Evolutionary conservation across 2,329 filamentous ascomycete species (phyloP).

Genomic region (Sarocladiaceae sp.): DNA sequence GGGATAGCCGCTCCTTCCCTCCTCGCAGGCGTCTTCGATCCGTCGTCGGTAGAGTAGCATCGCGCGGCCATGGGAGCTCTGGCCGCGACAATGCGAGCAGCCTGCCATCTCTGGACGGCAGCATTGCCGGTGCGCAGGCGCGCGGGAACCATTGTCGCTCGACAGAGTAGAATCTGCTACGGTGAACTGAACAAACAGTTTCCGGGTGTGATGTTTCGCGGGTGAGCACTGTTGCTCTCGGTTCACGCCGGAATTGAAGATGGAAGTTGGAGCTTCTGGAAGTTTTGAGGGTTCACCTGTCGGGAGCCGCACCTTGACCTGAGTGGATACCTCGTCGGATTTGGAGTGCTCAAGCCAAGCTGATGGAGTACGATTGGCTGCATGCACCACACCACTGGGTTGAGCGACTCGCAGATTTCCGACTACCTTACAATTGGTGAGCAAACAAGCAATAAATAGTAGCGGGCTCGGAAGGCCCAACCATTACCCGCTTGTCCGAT

Average conservation of each 20-base stretch:
- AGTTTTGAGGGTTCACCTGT: background rate
- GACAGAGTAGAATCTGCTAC: background rate
- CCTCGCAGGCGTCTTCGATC: conserved; percentile 22
- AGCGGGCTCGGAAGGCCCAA: background rate
- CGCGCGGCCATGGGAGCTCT: conserved; percentile 16
- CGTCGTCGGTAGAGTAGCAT: conserved; percentile 31
- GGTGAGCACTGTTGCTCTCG: background rate
- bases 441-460: no score
- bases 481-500: background rate
- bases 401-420: no score
- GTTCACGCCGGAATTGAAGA: background rate
- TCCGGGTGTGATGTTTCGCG: background rate
- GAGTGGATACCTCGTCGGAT: no score
- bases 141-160: conserved; percentile 5
- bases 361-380: no score
- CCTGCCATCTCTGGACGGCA: conserved; percentile 12
- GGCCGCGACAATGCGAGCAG: conserved; percentile 7
- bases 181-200: no score
- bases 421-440: no score
- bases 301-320: no score
- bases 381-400: no score
- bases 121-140: conserved; percentile 17
- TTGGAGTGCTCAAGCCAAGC: no score
- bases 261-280: background rate
- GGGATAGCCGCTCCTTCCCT: conserved; percentile 16